Base-by-base conservation (phyloP, 306 rosid genomes). In the Vigna hirtella region DNA sequence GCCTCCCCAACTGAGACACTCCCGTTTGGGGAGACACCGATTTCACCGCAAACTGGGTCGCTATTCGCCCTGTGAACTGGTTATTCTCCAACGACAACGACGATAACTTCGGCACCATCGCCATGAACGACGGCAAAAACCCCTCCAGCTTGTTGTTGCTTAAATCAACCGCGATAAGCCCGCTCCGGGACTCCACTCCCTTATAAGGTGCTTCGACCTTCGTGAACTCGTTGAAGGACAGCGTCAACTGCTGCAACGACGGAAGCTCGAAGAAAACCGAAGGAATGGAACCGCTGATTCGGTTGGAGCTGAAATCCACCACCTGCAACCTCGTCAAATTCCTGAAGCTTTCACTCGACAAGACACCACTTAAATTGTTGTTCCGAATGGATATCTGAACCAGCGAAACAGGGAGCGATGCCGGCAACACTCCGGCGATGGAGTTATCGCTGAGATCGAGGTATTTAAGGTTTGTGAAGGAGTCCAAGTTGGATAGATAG, bases 11-110 rank as follows among this genome's bases (percentile, higher is more conserved):
- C 18, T 86, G 81, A 1, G 92, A 83, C 7, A 83, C 67, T 22
- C 96, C 97, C 0, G 58, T 9, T 9, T 57, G 77, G 0, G 97
- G 93, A 17, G 73, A 32, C 20, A 75, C 94, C 16, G 84, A 80
- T 70, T 91, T 93, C 53, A 91, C 15, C 7, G 96, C 99, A 59
- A 88, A 93, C 70, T 76, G 87, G n/a, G 72, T 79, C 26, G 98
- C 97, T 43, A 95, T 89, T 83, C 88, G 58, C 17, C 98, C 99
- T 1, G 81, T 88, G 34, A 93, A 83, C 83, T 66, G 58, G 77
- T 95, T 95, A 76, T 93, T 91, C 85, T 91, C 97, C 38, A 91
- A 55, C 0, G 99, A 89, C 40, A 93, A 47, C 65, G 99, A 89
- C 1, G 98, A 87, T 18, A 95, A 89, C 90, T 65, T 87, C 4